phyloP scores from a whole-genome alignment of 2,329 filamentous ascomycete genomes.

The Monilinia aucupariae region DNA sequence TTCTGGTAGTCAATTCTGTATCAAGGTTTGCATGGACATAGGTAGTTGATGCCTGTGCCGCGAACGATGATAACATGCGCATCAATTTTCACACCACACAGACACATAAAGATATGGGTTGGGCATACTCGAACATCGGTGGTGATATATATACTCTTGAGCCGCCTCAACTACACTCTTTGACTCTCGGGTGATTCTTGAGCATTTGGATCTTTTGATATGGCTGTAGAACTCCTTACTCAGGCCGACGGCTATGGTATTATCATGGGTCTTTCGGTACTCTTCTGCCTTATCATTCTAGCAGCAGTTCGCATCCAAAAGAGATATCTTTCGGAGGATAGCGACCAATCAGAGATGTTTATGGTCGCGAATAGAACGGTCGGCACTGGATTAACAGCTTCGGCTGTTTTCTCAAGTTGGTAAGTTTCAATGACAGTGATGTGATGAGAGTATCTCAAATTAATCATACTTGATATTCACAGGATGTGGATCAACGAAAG shows the following conservation, averaged over 20 bases:
- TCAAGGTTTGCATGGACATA: background rate
- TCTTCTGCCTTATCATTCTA: conserved; percentile 45
- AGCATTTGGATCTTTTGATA: background rate
- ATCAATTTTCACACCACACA: background rate
- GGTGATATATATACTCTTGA: background rate
- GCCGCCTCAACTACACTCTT: background rate
- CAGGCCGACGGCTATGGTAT: conserved; percentile 40
- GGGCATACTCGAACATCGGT: background rate
- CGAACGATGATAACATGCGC: background rate
- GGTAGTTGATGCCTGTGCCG: too few relatives aligned
- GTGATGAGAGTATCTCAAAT: background rate
- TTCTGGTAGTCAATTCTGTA: background rate
- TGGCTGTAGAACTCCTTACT: background rate
- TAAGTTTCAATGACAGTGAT: background rate
- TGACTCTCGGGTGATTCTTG: background rate
- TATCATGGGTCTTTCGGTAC: conserved; percentile 43
- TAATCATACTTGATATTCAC: background rate
- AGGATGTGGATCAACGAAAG: conserved; percentile 42
- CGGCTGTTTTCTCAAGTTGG: conserved; percentile 22
- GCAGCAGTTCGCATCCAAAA: conserved; percentile 43
- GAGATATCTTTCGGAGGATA: conserved; percentile 40
- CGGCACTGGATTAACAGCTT: conserved; percentile 22
- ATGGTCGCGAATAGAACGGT: conserved; percentile 26
- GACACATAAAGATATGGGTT: background rate
- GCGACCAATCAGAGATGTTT: conserved; percentile 40